Percentiles rank a stretch among this genome's conserved stretches.
Conservation (phyloP, 495 filamentous ascomycete genomes). For the Annulohypoxylon maeteangense region DNA sequence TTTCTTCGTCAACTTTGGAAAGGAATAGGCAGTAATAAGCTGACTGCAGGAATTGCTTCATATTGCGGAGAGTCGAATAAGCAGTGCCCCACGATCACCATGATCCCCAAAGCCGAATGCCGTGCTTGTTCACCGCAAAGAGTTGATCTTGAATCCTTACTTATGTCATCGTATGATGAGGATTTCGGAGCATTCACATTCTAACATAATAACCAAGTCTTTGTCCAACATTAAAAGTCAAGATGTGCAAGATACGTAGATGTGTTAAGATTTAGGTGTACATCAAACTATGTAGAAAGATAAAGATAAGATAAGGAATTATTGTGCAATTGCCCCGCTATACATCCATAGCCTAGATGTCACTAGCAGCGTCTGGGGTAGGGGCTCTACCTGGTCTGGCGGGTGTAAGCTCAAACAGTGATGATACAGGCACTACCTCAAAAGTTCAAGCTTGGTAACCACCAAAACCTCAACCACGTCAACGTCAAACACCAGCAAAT, state of each 20-base stretch:
- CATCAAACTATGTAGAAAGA: neutral
- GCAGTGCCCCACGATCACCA: neutral
- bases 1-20: neutral
- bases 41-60: neutral
- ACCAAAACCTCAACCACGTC: slow-evolving; percentile 8
- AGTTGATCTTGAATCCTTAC: neutral
- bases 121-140: neutral
- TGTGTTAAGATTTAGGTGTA: neutral
- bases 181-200: neutral
- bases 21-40: neutral
- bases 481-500: slow-evolving; percentile 29
- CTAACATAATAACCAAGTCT: neutral
- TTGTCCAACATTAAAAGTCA: no score
- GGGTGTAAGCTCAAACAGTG: slow-evolving; percentile 32
- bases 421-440: slow-evolving; percentile 42
- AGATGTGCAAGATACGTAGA: neutral
- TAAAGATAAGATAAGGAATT: slow-evolving; percentile 25
- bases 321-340: slow-evolving; percentile 11
- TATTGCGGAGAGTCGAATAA: neutral
- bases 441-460: slow-evolving; percentile 3
- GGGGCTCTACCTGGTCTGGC: slow-evolving; percentile 11
- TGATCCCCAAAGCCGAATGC: neutral
- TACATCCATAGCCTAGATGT: neutral
- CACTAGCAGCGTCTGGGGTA: neutral
- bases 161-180: neutral